Conservation (phyloP, 2,329 filamentous ascomycete genomes). For the Dothistroma pini region DNA sequence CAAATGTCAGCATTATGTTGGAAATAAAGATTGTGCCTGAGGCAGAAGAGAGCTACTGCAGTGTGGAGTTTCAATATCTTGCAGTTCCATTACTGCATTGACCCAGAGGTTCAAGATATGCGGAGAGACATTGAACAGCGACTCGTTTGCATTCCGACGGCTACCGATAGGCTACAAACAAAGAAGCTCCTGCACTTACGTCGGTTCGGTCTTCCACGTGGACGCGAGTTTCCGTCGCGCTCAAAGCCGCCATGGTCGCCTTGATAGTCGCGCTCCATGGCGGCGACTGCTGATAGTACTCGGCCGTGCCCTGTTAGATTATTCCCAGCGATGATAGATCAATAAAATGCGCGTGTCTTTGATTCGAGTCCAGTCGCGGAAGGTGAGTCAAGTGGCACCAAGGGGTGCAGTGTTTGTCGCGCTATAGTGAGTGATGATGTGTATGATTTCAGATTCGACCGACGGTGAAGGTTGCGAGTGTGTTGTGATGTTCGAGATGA, state of each 20-base stretch:
- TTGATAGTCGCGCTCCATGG: slow-evolving; percentile 28
- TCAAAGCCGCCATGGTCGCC: slow-evolving; percentile 29
- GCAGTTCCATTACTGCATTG: not conserved
- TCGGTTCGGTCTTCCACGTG: slow-evolving; percentile 26
- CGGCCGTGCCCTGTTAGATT: not conserved
- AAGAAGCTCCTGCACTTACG: slow-evolving; percentile 17
- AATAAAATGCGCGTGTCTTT: not conserved
- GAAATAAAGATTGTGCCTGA: not conserved
- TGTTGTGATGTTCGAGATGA: slow-evolving; percentile 1
- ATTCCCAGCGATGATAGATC: not conserved
- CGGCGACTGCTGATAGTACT: slow-evolving; percentile 11
- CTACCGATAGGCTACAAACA: slow-evolving; percentile 17
- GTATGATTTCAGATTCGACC: not conserved
- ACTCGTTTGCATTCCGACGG: slow-evolving; percentile 16
- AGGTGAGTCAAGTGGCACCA: not conserved
- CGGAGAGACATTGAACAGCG: not conserved
- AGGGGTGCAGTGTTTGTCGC: not conserved
- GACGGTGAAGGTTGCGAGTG: not conserved
- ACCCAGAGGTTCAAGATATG: not conserved
- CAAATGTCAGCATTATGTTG: slow-evolving; percentile 12
- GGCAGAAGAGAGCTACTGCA: not conserved
- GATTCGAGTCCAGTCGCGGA: not conserved
- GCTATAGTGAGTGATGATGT: not conserved
- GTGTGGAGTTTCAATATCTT: not conserved
- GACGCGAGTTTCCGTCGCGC: slow-evolving; percentile 10